phyloP scores from a whole-genome alignment of 257 asterid species.

The Leptodermis oblonga region DNA sequence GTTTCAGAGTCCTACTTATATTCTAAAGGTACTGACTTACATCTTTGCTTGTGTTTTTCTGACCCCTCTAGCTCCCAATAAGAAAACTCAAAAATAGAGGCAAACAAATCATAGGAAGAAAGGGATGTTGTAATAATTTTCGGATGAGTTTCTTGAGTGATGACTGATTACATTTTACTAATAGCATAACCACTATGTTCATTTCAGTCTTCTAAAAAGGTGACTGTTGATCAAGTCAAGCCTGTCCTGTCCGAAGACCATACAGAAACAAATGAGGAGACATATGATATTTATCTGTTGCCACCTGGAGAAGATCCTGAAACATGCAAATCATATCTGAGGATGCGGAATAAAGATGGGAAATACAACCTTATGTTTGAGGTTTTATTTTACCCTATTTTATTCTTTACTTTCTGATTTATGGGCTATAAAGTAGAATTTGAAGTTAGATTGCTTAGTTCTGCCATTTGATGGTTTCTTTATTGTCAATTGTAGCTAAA shows the following conservation, averaged over 20 bases:
- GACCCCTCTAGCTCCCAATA: neutral
- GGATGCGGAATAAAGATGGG: constrained; percentile 99
- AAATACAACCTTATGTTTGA: constrained; percentile 99
- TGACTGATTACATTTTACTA: neutral
- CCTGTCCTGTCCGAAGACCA: constrained; percentile 61
- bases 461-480: neutral
- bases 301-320: constrained; percentile 99
- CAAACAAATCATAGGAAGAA: neutral
- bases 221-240: constrained; percentile 63
- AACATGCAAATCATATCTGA: constrained; percentile 91
- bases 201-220: constrained; percentile 57
- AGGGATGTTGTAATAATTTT: neutral
- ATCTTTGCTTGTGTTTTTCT: neutral
- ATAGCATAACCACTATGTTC: constrained; percentile 1
- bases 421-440: neutral
- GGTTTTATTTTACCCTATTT: constrained; percentile 45
- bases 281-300: constrained; percentile 88
- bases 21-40: constrained; percentile 62
- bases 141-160: neutral
- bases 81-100: neutral
- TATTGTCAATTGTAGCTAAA: neutral
- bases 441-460: neutral
- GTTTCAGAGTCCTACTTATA: constrained; percentile 91
- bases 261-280: constrained; percentile 64
- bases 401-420: neutral